Percentiles rank a stretch among this genome's conserved stretches.
These are phyloP conservation scores for Zygotorulaspora chibaensis DNA, from an alignment of 805 yeast genomes.

Conservation along the genomic window DNA sequence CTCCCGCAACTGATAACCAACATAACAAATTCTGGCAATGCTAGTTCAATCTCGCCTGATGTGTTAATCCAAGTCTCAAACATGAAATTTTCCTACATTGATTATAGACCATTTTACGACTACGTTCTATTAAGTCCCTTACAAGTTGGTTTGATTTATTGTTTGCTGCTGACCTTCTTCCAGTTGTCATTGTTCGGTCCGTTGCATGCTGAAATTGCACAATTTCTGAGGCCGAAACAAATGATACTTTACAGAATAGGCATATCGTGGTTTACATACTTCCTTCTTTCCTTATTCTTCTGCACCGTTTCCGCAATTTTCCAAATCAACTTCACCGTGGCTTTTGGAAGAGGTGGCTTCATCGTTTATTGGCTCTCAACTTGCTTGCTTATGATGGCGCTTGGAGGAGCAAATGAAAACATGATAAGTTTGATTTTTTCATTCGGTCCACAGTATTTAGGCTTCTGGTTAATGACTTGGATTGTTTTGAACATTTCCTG, in stretches of 20 bases:
- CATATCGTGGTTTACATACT: constrained; percentile 48
- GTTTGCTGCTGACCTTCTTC: constrained; percentile 69
- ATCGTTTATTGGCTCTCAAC: constrained; percentile 69
- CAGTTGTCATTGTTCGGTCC: constrained; percentile 56
- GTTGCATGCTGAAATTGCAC: constrained; percentile 48
- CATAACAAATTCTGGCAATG: constrained; percentile 17
- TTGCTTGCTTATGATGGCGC: constrained; percentile 66
- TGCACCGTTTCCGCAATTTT: constrained; percentile 62
- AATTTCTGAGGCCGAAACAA: constrained; percentile 41
- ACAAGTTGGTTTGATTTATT: constrained; percentile 71
- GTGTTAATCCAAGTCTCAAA: constrained; percentile 32
- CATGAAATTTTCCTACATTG: constrained; percentile 37
- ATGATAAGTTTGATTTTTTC: constrained; percentile 49
- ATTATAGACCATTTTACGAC: constrained; percentile 48
- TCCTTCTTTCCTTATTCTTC: constrained; percentile 55
- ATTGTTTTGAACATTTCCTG: constrained; percentile 67
- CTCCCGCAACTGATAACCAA: constrained; percentile 30
- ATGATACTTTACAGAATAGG: constrained; percentile 51
- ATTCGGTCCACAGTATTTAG: constrained; percentile 57
- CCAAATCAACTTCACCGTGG: constrained; percentile 53
- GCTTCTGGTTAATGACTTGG: constrained; percentile 70
- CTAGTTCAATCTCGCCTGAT: constrained; percentile 10
- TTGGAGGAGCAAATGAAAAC: constrained; percentile 72
- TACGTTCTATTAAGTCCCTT: constrained; percentile 58
- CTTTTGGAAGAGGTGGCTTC: constrained; percentile 69